These are phyloP conservation scores for Lipomyces lipofer DNA, from an alignment of 805 yeast species.

Conservation along the genomic window DNA sequence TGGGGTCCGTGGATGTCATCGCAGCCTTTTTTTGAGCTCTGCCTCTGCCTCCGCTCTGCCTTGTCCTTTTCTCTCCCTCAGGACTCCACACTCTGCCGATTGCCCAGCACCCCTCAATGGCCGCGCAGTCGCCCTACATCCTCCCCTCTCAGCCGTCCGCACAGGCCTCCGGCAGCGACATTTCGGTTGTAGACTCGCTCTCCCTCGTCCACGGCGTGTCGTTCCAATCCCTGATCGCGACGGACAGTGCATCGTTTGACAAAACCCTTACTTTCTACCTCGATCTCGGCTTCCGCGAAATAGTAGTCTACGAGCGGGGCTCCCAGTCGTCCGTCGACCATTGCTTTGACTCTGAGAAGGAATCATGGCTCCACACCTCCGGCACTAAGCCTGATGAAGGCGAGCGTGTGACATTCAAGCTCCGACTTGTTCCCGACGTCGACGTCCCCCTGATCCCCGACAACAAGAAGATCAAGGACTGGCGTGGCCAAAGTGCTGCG, in stretches of 20 bases:
- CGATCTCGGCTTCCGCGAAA: slow-evolving; percentile 44
- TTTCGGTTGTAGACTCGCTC: slow-evolving; percentile 5
- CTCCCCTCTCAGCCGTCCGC: slow-evolving; percentile 6
- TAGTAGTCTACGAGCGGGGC: slow-evolving; percentile 41
- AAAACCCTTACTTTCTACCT: slow-evolving; percentile 60
- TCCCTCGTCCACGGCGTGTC: slow-evolving; percentile 57
- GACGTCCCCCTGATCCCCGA: slow-evolving; percentile 25
- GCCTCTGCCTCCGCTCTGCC: no score
- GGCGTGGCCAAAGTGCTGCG: slow-evolving; percentile 51
- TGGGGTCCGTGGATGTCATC: no score
- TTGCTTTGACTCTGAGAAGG: slow-evolving; percentile 34
- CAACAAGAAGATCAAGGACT: slow-evolving; percentile 42
- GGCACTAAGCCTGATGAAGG: slow-evolving; percentile 37
- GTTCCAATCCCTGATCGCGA: slow-evolving; percentile 54
- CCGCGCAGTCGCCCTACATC: slow-evolving; percentile 27
- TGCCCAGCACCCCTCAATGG: slow-evolving; percentile 6
- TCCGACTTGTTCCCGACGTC: slow-evolving; percentile 25
- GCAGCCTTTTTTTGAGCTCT: no score
- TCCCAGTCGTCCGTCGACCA: slow-evolving; percentile 21
- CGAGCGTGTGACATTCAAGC: slow-evolving; percentile 35
- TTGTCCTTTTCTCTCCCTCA: no score
- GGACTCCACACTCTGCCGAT: no score
- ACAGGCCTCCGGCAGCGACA: not conserved
- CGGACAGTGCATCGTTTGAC: slow-evolving; percentile 46
- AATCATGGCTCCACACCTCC: slow-evolving; percentile 40